Base-by-base conservation (phyloP, 2,329 filamentous ascomycete species). In the Fusarium avenaceum region DNA sequence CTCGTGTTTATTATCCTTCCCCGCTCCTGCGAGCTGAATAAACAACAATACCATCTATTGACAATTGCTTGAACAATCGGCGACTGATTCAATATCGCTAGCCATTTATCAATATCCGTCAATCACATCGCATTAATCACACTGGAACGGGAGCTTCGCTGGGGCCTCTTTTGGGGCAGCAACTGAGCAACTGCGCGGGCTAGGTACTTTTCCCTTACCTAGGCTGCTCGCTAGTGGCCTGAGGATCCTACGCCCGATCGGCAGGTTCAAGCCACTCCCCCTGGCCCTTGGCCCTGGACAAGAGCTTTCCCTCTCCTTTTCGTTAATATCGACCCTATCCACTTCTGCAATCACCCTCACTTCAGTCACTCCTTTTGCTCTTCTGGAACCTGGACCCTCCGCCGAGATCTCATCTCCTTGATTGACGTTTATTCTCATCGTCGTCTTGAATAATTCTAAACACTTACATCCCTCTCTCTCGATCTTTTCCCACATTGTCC, bases 321-420 rank as follows among this genome's bases (percentile, higher is more conserved):
- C 70, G 70, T 75, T 77, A 75, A 77, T 78, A 77, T 79, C 77
- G 73, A 74, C 71, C 67, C 72, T 75, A 76, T 78, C 77, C 77
- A 78, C 76, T 77, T 63, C 70, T 74, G 73, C 72, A 74, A 74
- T 77, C 76, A 75, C 77, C 63, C 76, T 80, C 76, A 78, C 76
- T 76, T 75, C 74, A 79, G 78, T 80, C 78, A 77, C 76, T 79
- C 77, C 75, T 78, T 80, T 78, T 74, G 70, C 69, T 69, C 68
- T 65, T 73, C 69, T 72, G 62, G 70, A 67, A 64, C 66, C 63
- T 66, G 61, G 70, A 69, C 64, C 63, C 60, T 70, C 60, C 64
- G 53, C 54, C 62, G 65, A 64, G 57, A 74, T 66, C 67, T 64
- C 63, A 71, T 65, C 63, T 71, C 58, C 48, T 67, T 64, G 51